phyloP scores from a whole-genome alignment of 371 early-diverging fungal species.

The Lichtheimia hyalospora region DNA sequence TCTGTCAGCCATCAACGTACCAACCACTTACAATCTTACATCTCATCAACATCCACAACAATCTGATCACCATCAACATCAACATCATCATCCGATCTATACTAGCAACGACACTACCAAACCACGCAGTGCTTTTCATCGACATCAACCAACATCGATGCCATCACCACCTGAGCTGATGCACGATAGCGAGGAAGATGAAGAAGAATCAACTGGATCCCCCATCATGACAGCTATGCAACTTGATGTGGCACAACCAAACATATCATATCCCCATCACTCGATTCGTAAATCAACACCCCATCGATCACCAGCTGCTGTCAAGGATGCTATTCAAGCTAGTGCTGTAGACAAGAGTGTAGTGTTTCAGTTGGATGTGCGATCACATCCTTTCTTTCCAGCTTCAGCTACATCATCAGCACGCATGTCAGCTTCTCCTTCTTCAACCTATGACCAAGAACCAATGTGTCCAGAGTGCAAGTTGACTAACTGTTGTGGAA shows the following conservation, averaged over 20 bases:
- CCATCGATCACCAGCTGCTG: constrained; percentile 35
- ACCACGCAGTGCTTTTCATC: constrained; percentile 13
- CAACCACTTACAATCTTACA: constrained; percentile 8
- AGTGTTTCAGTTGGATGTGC: constrained; percentile 38
- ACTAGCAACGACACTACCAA: not conserved
- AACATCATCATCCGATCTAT: constrained; percentile 7
- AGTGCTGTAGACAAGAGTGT: constrained; percentile 32
- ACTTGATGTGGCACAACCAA: not conserved
- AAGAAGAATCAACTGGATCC: constrained; percentile 22
- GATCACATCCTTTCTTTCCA: constrained; percentile 18
- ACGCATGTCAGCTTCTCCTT: not conserved
- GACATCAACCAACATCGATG: constrained; percentile 14
- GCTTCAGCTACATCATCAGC: constrained; percentile 9
- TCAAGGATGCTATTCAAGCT: constrained; percentile 30
- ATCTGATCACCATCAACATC: not conserved
- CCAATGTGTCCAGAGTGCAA: constrained; percentile 9
- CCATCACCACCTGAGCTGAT: constrained; percentile 33
- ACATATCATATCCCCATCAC: not conserved
- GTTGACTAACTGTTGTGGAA: constrained; percentile 11
- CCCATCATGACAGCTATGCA: constrained; percentile 6
- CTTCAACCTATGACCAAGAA: constrained; percentile 4
- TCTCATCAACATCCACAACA: constrained; percentile 1
- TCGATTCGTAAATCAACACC: constrained; percentile 30
- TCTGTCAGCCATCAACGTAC: constrained; percentile 8
- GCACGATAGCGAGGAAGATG: constrained; percentile 42